Evolutionary conservation across 106 monocot genomes (phyloP).

Genomic region (Gastrodia elata): DNA sequence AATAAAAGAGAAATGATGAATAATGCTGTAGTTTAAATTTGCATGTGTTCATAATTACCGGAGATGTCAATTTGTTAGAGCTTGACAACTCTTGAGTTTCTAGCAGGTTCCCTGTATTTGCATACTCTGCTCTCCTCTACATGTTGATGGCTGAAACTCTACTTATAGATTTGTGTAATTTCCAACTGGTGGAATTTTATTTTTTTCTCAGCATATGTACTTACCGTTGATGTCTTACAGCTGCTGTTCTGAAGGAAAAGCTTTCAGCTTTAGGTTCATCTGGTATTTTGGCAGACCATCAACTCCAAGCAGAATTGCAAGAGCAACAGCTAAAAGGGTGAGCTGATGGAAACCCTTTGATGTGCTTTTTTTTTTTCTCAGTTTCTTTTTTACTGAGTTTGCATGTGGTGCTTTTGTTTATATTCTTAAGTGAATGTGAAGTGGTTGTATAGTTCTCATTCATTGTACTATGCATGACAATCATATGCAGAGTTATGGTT

Average conservation of each 20-base stretch:
- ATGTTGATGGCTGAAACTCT: not conserved
- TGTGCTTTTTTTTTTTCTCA: not conserved
- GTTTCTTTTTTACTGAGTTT: not conserved
- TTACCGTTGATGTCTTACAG: conserved; percentile 34
- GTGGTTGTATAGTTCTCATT: not conserved
- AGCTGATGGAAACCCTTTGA: conserved; percentile 4
- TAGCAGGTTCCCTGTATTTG: not conserved
- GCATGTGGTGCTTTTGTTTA: not conserved
- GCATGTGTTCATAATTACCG: not conserved
- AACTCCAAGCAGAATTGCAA: conserved; percentile 84
- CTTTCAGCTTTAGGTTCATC: conserved; percentile 89
- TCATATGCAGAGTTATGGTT: conserved; percentile 1
- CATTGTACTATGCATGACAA: not conserved
- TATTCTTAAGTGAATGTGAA: not conserved
- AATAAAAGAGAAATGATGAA: not conserved
- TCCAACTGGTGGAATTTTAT: not conserved
- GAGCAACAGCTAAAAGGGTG: conserved; percentile 89
- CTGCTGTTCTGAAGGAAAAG: conserved; percentile 91
- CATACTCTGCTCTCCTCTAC: not conserved
- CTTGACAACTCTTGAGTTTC: not conserved
- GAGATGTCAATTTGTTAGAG: not conserved
- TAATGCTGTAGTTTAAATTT: not conserved
- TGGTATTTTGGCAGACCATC: conserved; percentile 96
- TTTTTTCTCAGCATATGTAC: not conserved
- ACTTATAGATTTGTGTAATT: not conserved